A percentile compares a stretch with the other conserved stretches of the same genome.
phyloP scores from a whole-genome alignment of 768 basidiomycete genomes.

The Termitomyces bulborhizus region DNA sequence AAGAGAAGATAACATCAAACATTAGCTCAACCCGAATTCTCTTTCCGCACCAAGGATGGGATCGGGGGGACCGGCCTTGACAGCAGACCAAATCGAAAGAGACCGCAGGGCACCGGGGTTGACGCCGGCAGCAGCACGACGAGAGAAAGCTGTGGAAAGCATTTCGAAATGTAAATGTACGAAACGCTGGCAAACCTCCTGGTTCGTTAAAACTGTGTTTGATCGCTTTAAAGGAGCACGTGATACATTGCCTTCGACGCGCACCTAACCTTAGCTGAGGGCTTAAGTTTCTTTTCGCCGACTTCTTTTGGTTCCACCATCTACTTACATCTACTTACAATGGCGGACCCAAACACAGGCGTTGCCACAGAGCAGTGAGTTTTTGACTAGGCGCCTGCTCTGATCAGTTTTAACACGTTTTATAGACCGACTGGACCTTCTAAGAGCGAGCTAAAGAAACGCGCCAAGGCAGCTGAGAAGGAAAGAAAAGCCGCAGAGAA shows the following conservation, averaged over 20 bases:
- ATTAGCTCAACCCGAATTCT: slow-evolving; percentile 1
- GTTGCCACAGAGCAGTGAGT: slow-evolving; percentile 9
- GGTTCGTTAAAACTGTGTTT: not conserved
- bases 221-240: not conserved
- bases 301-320: slow-evolving; percentile 1
- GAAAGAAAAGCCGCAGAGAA: slow-evolving; percentile 85
- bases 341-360: slow-evolving; percentile 8
- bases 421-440: slow-evolving; percentile 45
- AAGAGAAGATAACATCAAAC: slow-evolving; percentile 5
- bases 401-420: not conserved
- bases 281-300: not conserved
- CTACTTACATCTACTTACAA: not conserved
- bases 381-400: not conserved
- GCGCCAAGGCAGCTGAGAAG: slow-evolving; percentile 87
- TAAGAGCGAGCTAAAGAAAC: slow-evolving; percentile 89
- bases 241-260: not conserved
- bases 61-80: slow-evolving; percentile 87
- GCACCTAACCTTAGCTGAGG: slow-evolving; percentile 17
- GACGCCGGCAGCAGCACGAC: slow-evolving; percentile 38
- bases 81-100: slow-evolving; percentile 74
- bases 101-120: slow-evolving; percentile 33
- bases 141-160: slow-evolving; percentile 45
- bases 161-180: slow-evolving; percentile 24
- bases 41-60: slow-evolving; percentile 75
- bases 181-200: slow-evolving; percentile 13